Evolutionary conservation across 2,329 filamentous ascomycete genomes (phyloP).

Genomic region (Chrysoporthe deuterocubensis): DNA sequence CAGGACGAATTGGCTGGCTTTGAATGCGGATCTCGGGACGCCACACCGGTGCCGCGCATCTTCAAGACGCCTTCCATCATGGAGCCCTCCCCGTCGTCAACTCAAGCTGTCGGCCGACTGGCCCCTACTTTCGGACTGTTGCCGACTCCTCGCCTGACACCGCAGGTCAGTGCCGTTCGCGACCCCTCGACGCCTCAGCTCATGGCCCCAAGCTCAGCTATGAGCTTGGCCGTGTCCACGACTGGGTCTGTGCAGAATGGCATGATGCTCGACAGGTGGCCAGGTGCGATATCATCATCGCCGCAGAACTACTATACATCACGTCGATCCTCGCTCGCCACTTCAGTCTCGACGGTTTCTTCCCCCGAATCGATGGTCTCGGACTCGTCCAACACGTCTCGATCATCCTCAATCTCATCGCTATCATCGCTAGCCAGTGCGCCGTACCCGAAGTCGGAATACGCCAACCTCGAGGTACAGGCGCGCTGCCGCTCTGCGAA

Average conservation of each 20-base stretch:
- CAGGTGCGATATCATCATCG: slow-evolving; percentile 52
- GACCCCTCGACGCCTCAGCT: slow-evolving; percentile 62
- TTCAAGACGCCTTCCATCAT: slow-evolving; percentile 49
- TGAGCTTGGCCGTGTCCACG: slow-evolving; percentile 65
- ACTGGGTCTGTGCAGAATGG: slow-evolving; percentile 49
- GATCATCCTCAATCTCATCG: slow-evolving; percentile 68
- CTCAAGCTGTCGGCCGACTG: slow-evolving; percentile 50
- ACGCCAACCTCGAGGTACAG: slow-evolving; percentile 61
- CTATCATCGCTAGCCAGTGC: slow-evolving; percentile 64
- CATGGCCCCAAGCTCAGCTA: slow-evolving; percentile 56
- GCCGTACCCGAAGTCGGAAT: slow-evolving; percentile 61
- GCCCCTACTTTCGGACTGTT: slow-evolving; percentile 59
- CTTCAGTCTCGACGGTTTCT: slow-evolving; percentile 64
- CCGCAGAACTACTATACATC: slow-evolving; percentile 54
- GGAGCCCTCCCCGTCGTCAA: slow-evolving; percentile 52
- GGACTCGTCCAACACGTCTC: slow-evolving; percentile 63
- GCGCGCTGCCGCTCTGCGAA: slow-evolving; percentile 68
- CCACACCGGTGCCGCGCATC: slow-evolving; percentile 47
- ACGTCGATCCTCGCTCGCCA: slow-evolving; percentile 66
- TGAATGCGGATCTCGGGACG: slow-evolving; percentile 43
- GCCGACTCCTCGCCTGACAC: slow-evolving; percentile 63
- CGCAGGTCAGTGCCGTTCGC: slow-evolving; percentile 58
- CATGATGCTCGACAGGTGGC: slow-evolving; percentile 59
- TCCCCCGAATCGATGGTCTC: slow-evolving; percentile 72
- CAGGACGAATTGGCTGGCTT: slow-evolving; percentile 41